Percentiles rank a stretch among this genome's conserved stretches.
Conservation (phyloP, 2,329 filamentous ascomycete species). For the Epicoccum nigrum region DNA sequence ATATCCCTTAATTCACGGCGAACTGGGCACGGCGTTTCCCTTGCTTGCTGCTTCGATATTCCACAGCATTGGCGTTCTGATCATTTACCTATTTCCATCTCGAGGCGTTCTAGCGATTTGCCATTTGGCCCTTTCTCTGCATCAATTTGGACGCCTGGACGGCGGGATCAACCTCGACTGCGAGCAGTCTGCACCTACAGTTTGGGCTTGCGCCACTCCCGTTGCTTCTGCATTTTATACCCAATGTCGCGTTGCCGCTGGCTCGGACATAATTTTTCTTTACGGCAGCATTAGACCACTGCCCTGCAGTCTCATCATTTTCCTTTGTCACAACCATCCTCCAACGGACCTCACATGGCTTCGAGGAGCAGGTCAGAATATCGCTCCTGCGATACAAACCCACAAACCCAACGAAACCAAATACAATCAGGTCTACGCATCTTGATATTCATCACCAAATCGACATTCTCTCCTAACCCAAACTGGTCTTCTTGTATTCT, state of each 20-base stretch:
- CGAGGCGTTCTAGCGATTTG: conserved; percentile 46
- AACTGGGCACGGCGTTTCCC: conserved; percentile 46
- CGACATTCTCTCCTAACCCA: conserved; percentile 27
- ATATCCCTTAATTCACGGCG: conserved; percentile 43
- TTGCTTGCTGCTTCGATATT: conserved; percentile 40
- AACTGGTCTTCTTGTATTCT: conserved; percentile 25
- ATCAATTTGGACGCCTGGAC: conserved; percentile 33
- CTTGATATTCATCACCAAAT: conserved; percentile 28
- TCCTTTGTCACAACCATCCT: conserved; percentile 47
- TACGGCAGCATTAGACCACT: conserved; percentile 36
- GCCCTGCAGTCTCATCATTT: conserved; percentile 40
- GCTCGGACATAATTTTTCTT: conserved; percentile 22
- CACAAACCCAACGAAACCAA: conserved; percentile 43
- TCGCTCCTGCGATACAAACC: conserved; percentile 32
- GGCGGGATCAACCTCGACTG: conserved; percentile 28
- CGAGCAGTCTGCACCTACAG: conserved; percentile 25
- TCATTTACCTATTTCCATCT: conserved; percentile 33
- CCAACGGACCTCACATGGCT: conserved; percentile 38
- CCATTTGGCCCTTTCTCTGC: conserved; percentile 35
- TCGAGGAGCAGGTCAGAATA: conserved; percentile 37
- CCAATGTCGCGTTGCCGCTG: conserved; percentile 25
- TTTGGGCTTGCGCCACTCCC: conserved; percentile 27
- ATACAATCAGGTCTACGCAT: conserved; percentile 41
- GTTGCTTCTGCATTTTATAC: conserved; percentile 43
- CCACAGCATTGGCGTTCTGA: conserved; percentile 44